Evolutionary conservation across 2,329 filamentous ascomycete genomes (phyloP), one percentile per base, ranked within the genome.

Genomic region (Leptographium procerum): DNA sequence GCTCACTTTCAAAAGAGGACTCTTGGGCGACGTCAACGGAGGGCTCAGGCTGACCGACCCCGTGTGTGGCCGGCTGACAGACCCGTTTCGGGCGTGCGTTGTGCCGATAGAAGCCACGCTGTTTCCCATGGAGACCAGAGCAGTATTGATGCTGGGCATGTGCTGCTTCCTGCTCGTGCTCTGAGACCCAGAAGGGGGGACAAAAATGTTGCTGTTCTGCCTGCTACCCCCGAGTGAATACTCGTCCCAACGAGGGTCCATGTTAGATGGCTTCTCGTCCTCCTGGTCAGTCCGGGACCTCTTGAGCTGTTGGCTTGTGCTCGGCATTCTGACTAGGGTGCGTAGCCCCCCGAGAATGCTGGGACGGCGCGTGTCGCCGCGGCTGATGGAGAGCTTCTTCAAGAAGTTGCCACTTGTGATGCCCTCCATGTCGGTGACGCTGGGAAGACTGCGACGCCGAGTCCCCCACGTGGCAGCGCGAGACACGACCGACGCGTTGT

Each of bases 391-490:
- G 50, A 82, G 72, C 67, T 81, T 84, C 66, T 86, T 88, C 47
- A 87, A 69, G 45, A 88, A 76, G 59, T 78, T 83, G 28, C 84
- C 82, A 57, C 79, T 79, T 10, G 75, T 76, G 50, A 86, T 72
- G 22, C 78, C 82, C 43, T 86, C 83, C 31, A 83, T 71, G 59
- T 88, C 84, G 6, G 74, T 62, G 58, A 78, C 65, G 63, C 79
- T 84, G 1, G 85, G 82, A 54, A 87, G 74, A 67, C 85, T 86
- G 59, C 81, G 79, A 48, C 85, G 80, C 8, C 82, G 78, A 1
- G 86, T 89, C 19, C 86, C 86, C 77, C 86, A 84, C 0, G 86
- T 89, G 22, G 86, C 86, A 16, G 83, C 79, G 61, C 81, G 75
- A 2, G 83, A 86, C 11, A 84, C 69, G 13, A 85, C 73, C 0